Percentiles rank a stretch among this genome's conserved stretches.
Evolutionary conservation across 495 filamentous ascomycete species (phyloP).

Genomic region (Sphaerosporella brunnea): DNA sequence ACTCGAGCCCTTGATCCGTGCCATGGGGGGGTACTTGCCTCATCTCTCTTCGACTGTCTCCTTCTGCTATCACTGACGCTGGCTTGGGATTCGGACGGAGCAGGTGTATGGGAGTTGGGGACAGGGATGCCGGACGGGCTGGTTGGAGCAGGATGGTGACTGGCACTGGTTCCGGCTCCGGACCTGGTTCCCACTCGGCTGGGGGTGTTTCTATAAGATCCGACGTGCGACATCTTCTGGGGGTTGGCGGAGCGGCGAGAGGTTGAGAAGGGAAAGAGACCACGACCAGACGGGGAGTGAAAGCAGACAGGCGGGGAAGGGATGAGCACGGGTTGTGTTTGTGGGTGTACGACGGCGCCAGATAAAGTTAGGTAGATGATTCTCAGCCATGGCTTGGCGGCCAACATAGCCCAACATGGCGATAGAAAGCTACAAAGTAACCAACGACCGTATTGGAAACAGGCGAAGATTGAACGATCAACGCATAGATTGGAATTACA

Average conservation of each 20-base stretch:
- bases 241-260: not conserved
- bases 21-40: conserved; percentile 71
- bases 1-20: too few species aligned
- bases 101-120: conserved; percentile 9
- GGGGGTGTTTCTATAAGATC: not conserved
- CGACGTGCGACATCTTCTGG: conserved; percentile 1
- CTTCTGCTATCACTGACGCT: conserved; percentile 71
- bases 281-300: not conserved
- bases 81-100: conserved; percentile 36
- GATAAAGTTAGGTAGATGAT: too few species aligned
- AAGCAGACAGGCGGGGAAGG: not conserved
- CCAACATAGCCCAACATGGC: too few species aligned
- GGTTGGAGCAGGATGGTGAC: conserved; percentile 1
- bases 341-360: too few species aligned
- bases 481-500: too few species aligned
- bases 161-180: conserved; percentile 12
- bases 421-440: too few species aligned
- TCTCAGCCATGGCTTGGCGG: too few species aligned
- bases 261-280: not conserved
- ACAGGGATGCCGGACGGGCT: conserved; percentile 21
- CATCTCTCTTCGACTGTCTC: conserved; percentile 94
- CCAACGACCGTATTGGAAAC: too few species aligned
- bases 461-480: too few species aligned
- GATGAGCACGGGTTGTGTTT: too few species aligned
- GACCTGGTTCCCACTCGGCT: conserved; percentile 9